phyloP scores from a whole-genome alignment of 2,329 filamentous ascomycete species.

The Aureobasidium lini region DNA sequence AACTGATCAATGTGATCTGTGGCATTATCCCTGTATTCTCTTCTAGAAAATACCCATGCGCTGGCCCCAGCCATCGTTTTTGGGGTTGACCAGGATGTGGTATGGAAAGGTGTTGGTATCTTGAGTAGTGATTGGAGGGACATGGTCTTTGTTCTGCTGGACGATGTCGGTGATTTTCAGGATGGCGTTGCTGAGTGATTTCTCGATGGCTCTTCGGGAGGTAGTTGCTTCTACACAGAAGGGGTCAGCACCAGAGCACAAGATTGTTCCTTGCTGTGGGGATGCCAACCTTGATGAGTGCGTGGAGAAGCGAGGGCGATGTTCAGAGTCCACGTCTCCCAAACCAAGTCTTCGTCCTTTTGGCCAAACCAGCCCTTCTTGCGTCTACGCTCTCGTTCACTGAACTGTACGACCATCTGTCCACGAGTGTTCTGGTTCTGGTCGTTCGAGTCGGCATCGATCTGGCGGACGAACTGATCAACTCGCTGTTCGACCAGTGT shows the following conservation, averaged over 20 bases:
- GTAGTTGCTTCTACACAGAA: conserved; percentile 64
- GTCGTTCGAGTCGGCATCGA: conserved; percentile 40
- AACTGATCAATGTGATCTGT: too few species aligned
- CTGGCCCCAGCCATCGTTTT: conserved; percentile 65
- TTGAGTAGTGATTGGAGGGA: conserved; percentile 89
- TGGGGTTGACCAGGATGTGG: conserved; percentile 63
- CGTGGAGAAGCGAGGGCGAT: conserved; percentile 86
- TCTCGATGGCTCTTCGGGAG: conserved; percentile 83
- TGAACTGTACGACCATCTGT: conserved; percentile 82
- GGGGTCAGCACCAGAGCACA: background rate
- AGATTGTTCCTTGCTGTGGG: background rate
- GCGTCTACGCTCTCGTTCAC: conserved; percentile 69
- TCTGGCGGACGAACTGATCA: conserved; percentile 67
- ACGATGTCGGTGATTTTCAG: conserved; percentile 85
- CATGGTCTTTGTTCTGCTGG: conserved; percentile 88
- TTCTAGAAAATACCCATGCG: conserved; percentile 65
- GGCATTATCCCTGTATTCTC: background rate
- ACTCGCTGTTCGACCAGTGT: conserved; percentile 88
- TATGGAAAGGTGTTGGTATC: conserved; percentile 93
- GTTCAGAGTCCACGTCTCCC: conserved; percentile 93
- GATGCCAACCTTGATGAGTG: conserved; percentile 70
- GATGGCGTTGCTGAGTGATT: conserved; percentile 75
- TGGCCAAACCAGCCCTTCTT: conserved; percentile 65
- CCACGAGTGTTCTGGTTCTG: conserved; percentile 50
- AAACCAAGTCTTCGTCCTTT: conserved; percentile 88